Conservation (phyloP, 1,284 basidiomycete species). For the Inonotus obliquus region DNA sequence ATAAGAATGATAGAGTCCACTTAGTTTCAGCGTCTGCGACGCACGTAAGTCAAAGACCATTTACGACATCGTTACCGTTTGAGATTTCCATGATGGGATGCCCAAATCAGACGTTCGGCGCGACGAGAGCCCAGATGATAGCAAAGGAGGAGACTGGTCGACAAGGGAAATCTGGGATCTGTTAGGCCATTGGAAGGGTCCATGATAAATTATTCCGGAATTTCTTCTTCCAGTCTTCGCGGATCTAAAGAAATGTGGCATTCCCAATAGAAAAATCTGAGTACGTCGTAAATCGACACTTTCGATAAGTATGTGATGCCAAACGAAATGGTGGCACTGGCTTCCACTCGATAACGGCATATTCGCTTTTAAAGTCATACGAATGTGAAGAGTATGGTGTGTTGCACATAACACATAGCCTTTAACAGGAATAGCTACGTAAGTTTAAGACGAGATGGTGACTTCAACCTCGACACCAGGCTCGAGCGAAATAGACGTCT, state of each 20-base stretch:
- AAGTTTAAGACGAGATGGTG: slow-evolving; percentile 73
- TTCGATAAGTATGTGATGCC: too few species aligned
- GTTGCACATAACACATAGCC: not conserved
- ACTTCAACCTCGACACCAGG: slow-evolving; percentile 99
- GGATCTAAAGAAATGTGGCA: not conserved
- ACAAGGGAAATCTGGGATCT: not conserved
- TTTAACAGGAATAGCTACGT: too few species aligned
- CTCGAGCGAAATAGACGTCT: slow-evolving; percentile 98
- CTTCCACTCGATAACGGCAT: too few species aligned
- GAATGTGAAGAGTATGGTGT: not conserved
- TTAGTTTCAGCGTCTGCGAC: too few species aligned
- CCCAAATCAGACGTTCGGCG: not conserved
- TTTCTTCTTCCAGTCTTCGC: not conserved
- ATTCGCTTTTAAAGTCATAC: too few species aligned
- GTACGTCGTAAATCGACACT: too few species aligned
- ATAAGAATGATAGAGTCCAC: too few species aligned
- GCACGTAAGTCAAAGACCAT: too few species aligned
- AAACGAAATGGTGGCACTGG: too few species aligned
- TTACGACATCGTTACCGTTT: too few species aligned
- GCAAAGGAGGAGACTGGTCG: not conserved
- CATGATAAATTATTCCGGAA: not conserved
- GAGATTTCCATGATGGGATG: too few species aligned
- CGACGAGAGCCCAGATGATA: not conserved
- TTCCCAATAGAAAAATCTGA: not conserved
- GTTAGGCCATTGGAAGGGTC: not conserved